Evolutionary conservation across 345 rosid species (phyloP), one percentile per base, ranked within the genome.

Genomic region (Euphorbia pulcherrima): DNA sequence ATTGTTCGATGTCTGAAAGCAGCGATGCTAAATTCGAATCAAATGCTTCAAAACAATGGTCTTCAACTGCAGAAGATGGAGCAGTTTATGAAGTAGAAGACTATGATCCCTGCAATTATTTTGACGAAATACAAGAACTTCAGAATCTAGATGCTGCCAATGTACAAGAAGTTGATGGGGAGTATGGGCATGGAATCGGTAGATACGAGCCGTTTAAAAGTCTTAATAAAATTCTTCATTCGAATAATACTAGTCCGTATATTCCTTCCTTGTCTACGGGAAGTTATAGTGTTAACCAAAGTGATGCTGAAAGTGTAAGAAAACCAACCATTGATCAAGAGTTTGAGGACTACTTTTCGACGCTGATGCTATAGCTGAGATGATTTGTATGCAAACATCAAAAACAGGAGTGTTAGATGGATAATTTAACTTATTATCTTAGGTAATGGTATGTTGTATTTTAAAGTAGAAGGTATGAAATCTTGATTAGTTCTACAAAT

Each of bases 261-360:
- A 57, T 33, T 1, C 83, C 70, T 67, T 80, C 81, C 69, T 85
- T 87, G 75, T 88, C 95, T 41, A 88, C 92, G 10, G 92, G 92
- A 64, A 82, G 90, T 72, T 85, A 88, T 91, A 67, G 70, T n/a
- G 67, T 80, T 63, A 73, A 79, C 76, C 83, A 73, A 90, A 95
- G 96, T 92, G 78, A 58, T 51, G 40, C 78, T 59, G 71, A n/a
- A 71, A 44, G 70, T 40, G 71, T 11, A 23, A 78, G 86, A 72
- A 88, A 85, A 72, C 97, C 90, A 5, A 93, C 94, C 10, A 93
- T 90, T 69, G 98, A 93, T 84, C 89, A 85, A 82, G 98, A 93
- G 72, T 90, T 90, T 35, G 97, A 93, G 83, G 84, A 86, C 72
- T 87, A 88, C 75, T 93, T 93, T 80, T 88, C 98, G 26, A 81